Evolutionary conservation across 2,329 filamentous ascomycete species (phyloP), one percentile per base, ranked within the genome.

Genomic region (Fusarium verticillioides): DNA sequence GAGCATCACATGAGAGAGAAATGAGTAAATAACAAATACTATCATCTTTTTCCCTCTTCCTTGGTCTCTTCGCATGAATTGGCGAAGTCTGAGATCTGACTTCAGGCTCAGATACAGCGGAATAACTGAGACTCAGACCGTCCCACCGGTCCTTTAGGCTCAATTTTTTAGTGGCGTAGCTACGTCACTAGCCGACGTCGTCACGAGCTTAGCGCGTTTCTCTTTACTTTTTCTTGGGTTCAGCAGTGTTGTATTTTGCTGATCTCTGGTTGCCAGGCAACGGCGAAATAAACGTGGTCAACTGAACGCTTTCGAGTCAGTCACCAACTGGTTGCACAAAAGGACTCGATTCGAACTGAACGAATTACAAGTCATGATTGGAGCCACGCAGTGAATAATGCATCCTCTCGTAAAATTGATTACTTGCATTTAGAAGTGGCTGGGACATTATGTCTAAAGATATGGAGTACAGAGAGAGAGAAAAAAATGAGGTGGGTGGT

Each of bases 111-210:
- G 72, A 72, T 63, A 59, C 63, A 54, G 59, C 46, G 23, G 50
- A 28, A 39, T 5, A 39, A 54, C 39, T 34, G 28, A n/a, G 32
- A 34, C 46, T 65, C 49, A 58, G 60, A 60, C 30, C 32, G 49
- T 53, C 39, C 46, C 15, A 36, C n/a, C 40, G 21, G 13, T n/a
- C 30, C 28, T 47, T 43, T 53, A 59, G 50, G 43, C 39, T 60
- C 44, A 32, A 39, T 21, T 15, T 52, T 30, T 32, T 52, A 58
- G 69, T 69, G 60, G 70, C 42, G 43, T 43, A 57, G 69, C 75
- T 78, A 79, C 77, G 77, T 79, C 77, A 79, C 77, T 76, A 71
- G 77, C 75, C 73, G 68, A 63, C 59, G 60, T 63, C 57, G 74
- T 63, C 58, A 66, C 52, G 40, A 60, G 67, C 40, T 72, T 74